Evolutionary conservation across 352 stramenopile species (phyloP).

Genomic region (Aphanomyces invadans): DNA sequence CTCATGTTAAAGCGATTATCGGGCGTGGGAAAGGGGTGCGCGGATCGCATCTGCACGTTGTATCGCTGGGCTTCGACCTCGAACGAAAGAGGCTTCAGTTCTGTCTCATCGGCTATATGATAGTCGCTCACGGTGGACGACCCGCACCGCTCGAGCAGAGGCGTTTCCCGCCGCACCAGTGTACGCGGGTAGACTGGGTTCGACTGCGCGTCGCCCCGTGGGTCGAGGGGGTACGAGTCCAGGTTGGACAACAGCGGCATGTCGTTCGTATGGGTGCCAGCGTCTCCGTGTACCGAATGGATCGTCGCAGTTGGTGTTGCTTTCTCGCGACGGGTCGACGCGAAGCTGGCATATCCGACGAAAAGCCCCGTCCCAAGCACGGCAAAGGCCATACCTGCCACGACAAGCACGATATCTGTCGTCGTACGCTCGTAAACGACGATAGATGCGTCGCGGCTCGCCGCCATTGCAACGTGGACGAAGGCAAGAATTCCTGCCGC

Average conservation of each 20-base stretch:
- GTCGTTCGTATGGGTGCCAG: background rate
- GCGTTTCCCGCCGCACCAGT: background rate
- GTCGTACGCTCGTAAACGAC: background rate
- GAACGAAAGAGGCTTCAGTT: slow-evolving; percentile 7
- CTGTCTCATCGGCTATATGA: background rate
- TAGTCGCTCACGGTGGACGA: slow-evolving; percentile 13
- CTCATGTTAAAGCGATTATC: background rate
- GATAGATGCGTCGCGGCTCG: background rate
- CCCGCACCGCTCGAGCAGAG: slow-evolving; percentile 1
- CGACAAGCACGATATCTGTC: background rate
- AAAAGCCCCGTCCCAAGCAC: background rate
- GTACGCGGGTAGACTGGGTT: background rate
- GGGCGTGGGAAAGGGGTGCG: background rate
- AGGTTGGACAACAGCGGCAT: background rate
- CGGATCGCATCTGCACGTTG: slow-evolving; percentile 10
- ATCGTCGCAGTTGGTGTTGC: background rate
- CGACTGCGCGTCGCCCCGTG: background rate
- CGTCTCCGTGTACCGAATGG: background rate
- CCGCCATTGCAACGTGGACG: background rate
- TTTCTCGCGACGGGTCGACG: background rate
- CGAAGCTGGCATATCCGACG: background rate
- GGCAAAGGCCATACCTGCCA: background rate
- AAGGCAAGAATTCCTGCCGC: background rate
- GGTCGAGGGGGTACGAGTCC: background rate
- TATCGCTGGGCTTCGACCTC: background rate